Evolutionary conservation across 345 rosid species (phyloP), one percentile per base, ranked within the genome.

Genomic region (Camelina laxa): DNA sequence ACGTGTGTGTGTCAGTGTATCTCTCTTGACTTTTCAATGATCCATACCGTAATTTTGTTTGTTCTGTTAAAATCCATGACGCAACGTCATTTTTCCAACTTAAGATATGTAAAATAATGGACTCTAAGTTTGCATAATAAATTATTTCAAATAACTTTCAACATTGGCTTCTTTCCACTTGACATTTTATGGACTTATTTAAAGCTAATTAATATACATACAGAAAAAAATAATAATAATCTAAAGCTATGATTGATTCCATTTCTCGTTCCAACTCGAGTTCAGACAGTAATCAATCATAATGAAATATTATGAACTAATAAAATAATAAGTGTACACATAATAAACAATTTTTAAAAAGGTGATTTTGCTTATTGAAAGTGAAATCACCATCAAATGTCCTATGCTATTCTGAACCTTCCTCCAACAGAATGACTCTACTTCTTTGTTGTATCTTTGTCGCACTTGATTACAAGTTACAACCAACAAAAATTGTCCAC

Each of bases 121-220:
- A 58, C 35, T 31, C 14, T 31, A 57, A 35, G 21, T 30, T 60
- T n/a, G 67, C 16, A 20, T 22, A 22, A 35, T 71, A 21, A 20
- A 21, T 35, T 60, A 60, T 60, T 60, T 38, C 31, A 27, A 44
- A 49, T 44, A 63, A 30, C 2, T 30, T 73, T 74, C 77, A 65
- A 65, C 41, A 44, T 64, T 55, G 77, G 77, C 77, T 65, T 65
- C 77, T 65, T 33, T 65, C 77, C 49, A 65, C 71, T 65, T 73
- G 65, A 24, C 39, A 42, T 45, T 54, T 54, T 21, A 54, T n/a
- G 70, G 63, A 53, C 4, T 41, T 17, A 39, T 22, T 10, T 7
- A 12, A 47, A 71, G 9, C 3, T 60, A 21, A 19, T 4, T n/a
- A 3, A 36, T 35, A 22, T 24, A 60, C 27, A 5, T 7, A 11